These are phyloP conservation scores for Wickerhamiella shivajii DNA, from an alignment of 805 yeast species.

Conservation along the genomic window DNA sequence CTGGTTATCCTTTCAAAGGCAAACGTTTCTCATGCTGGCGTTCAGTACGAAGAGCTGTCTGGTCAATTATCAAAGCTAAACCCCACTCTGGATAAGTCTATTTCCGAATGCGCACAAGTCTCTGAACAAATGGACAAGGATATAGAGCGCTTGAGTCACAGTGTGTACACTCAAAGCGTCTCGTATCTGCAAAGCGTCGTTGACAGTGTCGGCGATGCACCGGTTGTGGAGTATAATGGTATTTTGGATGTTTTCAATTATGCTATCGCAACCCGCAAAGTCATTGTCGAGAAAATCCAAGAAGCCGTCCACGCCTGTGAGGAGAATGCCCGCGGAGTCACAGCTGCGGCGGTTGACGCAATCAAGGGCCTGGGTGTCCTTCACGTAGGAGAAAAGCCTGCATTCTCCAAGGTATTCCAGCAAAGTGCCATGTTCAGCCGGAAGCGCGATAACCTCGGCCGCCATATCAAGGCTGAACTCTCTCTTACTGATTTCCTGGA, in stretches of 20 bases:
- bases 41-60: constrained; percentile 35
- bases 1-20: constrained; percentile 41
- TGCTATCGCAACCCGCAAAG: constrained; percentile 52
- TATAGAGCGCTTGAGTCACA: constrained; percentile 45
- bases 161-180: constrained; percentile 48
- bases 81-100: constrained; percentile 47
- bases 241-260: constrained; percentile 50
- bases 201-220: constrained; percentile 34
- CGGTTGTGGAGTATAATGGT: constrained; percentile 46
- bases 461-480: constrained; percentile 44
- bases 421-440: constrained; percentile 72
- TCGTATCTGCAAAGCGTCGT: constrained; percentile 38
- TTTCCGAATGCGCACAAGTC: constrained; percentile 38
- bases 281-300: constrained; percentile 50
- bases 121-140: constrained; percentile 45
- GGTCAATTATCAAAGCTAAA: constrained; percentile 39
- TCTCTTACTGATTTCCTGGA: constrained; percentile 67
- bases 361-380: constrained; percentile 49
- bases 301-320: constrained; percentile 54
- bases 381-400: constrained; percentile 46
- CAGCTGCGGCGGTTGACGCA: constrained; percentile 44
- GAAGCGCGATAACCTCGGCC: constrained; percentile 44
- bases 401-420: constrained; percentile 33
- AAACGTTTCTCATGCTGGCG: constrained; percentile 42
- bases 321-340: constrained; percentile 44